Evolutionary conservation across 2,329 filamentous ascomycete genomes (phyloP).

Genomic region (Diaporthe sp.): DNA sequence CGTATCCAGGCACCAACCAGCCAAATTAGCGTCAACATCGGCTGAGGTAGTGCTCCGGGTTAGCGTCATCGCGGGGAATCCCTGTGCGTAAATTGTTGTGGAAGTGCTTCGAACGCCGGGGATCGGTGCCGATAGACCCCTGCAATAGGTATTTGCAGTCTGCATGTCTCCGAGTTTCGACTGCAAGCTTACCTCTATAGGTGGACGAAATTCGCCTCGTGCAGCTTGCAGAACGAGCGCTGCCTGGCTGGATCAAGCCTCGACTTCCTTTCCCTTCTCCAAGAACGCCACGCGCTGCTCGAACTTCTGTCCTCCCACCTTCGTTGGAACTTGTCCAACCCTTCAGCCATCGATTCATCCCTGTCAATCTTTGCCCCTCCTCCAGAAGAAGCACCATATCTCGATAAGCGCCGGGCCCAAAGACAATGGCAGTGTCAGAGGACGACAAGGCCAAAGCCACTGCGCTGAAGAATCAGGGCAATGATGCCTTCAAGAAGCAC

Average conservation of each 20-base stretch:
- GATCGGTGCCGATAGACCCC: conserved; percentile 31
- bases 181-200: conserved; percentile 30
- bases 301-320: conserved; percentile 5
- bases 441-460: conserved; percentile 78
- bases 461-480: conserved; percentile 92
- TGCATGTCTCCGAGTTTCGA: conserved; percentile 27
- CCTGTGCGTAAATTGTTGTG: conserved; percentile 1
- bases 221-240: conserved; percentile 20
- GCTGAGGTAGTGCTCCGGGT: neutral
- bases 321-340: conserved; percentile 25
- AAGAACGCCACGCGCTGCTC: conserved; percentile 22
- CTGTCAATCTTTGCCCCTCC: conserved; percentile 26
- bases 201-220: conserved; percentile 25
- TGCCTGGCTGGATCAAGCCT: conserved; percentile 29
- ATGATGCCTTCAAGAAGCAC: conserved; percentile 89
- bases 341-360: conserved; percentile 18
- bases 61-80: conserved; percentile 30
- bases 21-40: neutral
- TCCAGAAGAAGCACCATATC: neutral
- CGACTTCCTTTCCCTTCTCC: neutral
- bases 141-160: conserved; percentile 30
- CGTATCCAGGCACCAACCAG: conserved; percentile 1
- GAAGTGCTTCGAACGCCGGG: conserved; percentile 29
- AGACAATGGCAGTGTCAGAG: conserved; percentile 54
- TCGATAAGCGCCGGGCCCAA: conserved; percentile 21